Conservation (phyloP, 306 rosid species). For the Vigna hirtella region DNA sequence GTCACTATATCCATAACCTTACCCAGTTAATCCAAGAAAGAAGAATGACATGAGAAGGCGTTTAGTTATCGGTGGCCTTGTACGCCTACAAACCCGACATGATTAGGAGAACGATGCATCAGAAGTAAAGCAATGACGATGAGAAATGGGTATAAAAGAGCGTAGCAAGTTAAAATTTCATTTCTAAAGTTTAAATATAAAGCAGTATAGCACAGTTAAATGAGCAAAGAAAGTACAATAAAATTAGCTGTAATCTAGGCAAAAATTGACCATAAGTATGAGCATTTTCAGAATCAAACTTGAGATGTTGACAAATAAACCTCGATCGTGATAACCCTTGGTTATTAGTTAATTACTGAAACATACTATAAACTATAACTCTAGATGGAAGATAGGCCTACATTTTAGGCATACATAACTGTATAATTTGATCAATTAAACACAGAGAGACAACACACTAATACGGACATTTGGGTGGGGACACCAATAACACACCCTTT, state of each 20-base stretch:
- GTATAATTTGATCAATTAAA: neutral
- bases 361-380: neutral
- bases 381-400: conserved; percentile 5
- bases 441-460: conserved; percentile 13
- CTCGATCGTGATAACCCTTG: conserved; percentile 11
- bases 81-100: conserved; percentile 60
- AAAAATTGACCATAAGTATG: neutral
- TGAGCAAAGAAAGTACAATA: neutral
- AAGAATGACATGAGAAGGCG: conserved; percentile 64
- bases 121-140: conserved; percentile 23
- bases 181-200: conserved; percentile 22
- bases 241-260: conserved; percentile 11
- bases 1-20: conserved; percentile 45
- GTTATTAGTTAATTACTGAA: neutral
- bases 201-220: conserved; percentile 10
- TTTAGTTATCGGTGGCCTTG: conserved; percentile 80
- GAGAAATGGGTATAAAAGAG: neutral
- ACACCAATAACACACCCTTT: neutral
- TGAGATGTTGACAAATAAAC: conserved; percentile 4
- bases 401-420: neutral
- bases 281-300: conserved; percentile 14
- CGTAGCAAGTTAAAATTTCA: conserved; percentile 16
- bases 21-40: conserved; percentile 97
- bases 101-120: conserved; percentile 15
- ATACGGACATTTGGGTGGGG: neutral